Evolutionary conservation across 192 early-diverging fungal genomes (phyloP).

Genomic region (Paraglomus occultum): DNA sequence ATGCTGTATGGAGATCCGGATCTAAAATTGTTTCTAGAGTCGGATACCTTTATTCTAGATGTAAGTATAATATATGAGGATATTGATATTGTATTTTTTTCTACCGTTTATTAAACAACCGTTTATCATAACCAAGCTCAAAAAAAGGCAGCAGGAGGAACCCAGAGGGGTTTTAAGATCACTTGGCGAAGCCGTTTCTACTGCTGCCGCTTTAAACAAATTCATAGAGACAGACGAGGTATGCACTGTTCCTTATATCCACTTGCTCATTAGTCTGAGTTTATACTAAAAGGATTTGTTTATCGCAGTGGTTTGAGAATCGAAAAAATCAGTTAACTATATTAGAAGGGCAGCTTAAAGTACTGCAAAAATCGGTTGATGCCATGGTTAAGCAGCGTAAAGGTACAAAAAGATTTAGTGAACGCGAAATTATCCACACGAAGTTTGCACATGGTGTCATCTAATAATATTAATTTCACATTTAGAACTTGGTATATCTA

Average conservation of each 20-base stretch:
- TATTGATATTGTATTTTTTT: background rate
- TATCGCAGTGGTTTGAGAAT: slow-evolving; percentile 63
- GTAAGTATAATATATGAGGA: slow-evolving; percentile 37
- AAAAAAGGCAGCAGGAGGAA: slow-evolving; percentile 48
- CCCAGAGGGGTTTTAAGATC: slow-evolving; percentile 58
- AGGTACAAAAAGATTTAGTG: slow-evolving; percentile 31
- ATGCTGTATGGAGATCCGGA: slow-evolving; percentile 80
- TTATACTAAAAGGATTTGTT: background rate
- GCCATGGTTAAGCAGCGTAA: slow-evolving; percentile 71
- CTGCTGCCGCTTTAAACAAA: slow-evolving; percentile 60
- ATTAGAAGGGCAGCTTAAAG: slow-evolving; percentile 74
- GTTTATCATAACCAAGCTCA: slow-evolving; percentile 41
- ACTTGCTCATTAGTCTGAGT: background rate
- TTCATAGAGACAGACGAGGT: slow-evolving; percentile 71
- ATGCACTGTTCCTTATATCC: background rate
- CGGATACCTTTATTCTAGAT: slow-evolving; percentile 77
- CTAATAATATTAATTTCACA: too few relatives aligned
- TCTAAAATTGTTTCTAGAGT: slow-evolving; percentile 84
- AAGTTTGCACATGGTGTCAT: too few relatives aligned
- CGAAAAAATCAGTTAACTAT: slow-evolving; percentile 73
- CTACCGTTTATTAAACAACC: background rate
- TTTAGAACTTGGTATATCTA: slow-evolving; percentile 63
- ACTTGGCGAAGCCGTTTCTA: slow-evolving; percentile 71
- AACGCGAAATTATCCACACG: too few relatives aligned
- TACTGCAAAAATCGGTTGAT: slow-evolving; percentile 75